Percentiles rank a stretch among this genome's conserved stretches.
Evolutionary conservation across 306 rosid species (phyloP).

Genomic region (Inga leiocalycina): DNA sequence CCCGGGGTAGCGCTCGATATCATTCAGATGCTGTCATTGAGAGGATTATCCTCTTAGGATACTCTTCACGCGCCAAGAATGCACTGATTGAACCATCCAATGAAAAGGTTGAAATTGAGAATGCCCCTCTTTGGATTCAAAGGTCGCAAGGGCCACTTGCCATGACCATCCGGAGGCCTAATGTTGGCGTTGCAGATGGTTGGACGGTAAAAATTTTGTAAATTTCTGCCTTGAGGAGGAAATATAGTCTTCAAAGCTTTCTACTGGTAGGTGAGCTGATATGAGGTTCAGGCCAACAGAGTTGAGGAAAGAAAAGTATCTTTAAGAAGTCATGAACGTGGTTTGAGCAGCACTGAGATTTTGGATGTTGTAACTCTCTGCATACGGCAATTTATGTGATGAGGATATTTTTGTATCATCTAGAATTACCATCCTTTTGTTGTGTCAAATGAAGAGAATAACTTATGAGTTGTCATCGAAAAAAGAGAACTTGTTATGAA

Average conservation of each 20-base stretch:
- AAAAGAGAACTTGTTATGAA: too few species aligned
- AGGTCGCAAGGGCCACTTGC: constrained; percentile 41
- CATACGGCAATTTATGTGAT: constrained; percentile 20
- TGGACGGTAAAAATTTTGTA: constrained; percentile 74
- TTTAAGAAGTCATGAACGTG: neutral
- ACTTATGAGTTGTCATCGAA: neutral
- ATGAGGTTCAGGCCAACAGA: constrained; percentile 24
- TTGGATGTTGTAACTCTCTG: constrained; percentile 25
- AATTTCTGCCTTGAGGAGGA: constrained; percentile 11
- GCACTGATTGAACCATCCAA: constrained; percentile 75
- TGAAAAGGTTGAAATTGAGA: constrained; percentile 56
- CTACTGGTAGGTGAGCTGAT: constrained; percentile 23
- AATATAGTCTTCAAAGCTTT: neutral
- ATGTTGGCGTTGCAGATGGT: constrained; percentile 64
- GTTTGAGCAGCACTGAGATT: constrained; percentile 27
- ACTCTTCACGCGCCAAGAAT: constrained; percentile 52
- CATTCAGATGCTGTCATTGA: constrained; percentile 58
- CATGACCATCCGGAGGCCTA: constrained; percentile 78
- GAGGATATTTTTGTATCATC: constrained; percentile 31
- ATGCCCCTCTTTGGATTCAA: constrained; percentile 70
- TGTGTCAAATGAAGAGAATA: neutral
- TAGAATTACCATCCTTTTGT: neutral
- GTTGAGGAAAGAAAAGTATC: constrained; percentile 20
- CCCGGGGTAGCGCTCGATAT: constrained; percentile 39
- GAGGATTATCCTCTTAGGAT: constrained; percentile 85